Conservation (phyloP, 2,329 filamentous ascomycete species). For the Talaromyces atroroseus region DNA sequence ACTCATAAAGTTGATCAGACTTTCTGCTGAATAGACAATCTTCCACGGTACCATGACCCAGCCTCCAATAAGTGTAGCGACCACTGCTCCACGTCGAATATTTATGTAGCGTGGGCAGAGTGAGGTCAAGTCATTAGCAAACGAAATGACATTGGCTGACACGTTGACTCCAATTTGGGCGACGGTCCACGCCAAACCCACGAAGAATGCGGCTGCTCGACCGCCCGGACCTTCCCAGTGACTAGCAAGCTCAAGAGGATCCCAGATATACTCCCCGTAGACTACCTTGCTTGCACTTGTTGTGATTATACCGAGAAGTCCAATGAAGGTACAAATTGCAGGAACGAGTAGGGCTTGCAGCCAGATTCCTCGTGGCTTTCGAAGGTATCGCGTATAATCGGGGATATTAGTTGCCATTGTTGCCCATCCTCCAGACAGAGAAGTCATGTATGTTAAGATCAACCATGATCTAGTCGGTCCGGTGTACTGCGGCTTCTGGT, state of each 20-base stretch:
- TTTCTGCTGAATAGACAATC: slow-evolving; percentile 35
- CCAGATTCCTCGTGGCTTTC: slow-evolving; percentile 9
- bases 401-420: slow-evolving; percentile 19
- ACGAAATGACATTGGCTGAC: slow-evolving; percentile 48
- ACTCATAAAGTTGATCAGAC: slow-evolving; percentile 20
- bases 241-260: slow-evolving; percentile 23
- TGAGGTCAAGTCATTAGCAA: slow-evolving; percentile 50
- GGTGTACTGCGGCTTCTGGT: slow-evolving; percentile 37
- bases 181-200: slow-evolving; percentile 28
- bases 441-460: slow-evolving; percentile 6
- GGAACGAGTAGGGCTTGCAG: slow-evolving; percentile 14
- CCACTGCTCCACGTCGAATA: slow-evolving; percentile 44
- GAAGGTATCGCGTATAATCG: slow-evolving; percentile 18
- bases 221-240: slow-evolving; percentile 22
- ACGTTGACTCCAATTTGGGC: slow-evolving; percentile 51
- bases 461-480: slow-evolving; percentile 46
- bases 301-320: slow-evolving; percentile 39
- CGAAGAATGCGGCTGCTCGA: slow-evolving; percentile 29
- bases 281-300: slow-evolving; percentile 33
- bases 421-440: slow-evolving; percentile 8
- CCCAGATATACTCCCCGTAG: slow-evolving; percentile 24
- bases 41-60: slow-evolving; percentile 30
- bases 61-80: slow-evolving; percentile 36
- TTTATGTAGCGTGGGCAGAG: slow-evolving; percentile 51
- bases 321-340: slow-evolving; percentile 5